A percentile compares a stretch with the other conserved stretches of the same genome.
These are phyloP conservation scores for Arthrobotrys entomopaga DNA, from an alignment of 2,329 filamentous ascomycete species.

Conservation along the genomic window DNA sequence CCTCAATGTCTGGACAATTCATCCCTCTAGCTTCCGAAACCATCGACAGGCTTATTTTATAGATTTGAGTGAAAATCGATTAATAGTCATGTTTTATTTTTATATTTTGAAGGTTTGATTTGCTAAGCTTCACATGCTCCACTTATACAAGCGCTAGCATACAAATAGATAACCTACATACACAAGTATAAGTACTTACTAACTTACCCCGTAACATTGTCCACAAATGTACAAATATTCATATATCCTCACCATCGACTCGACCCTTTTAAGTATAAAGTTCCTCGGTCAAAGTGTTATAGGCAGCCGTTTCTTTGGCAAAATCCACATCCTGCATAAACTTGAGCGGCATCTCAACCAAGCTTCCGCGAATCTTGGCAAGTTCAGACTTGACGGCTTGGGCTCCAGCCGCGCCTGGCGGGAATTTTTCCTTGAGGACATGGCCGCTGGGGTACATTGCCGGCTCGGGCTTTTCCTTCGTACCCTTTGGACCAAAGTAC, in stretches of 20 bases:
- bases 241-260: background rate
- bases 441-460: conserved; percentile 82
- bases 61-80: too few species aligned
- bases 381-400: conserved; percentile 78
- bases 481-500: conserved; percentile 70
- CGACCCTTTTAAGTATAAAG: conserved; percentile 72
- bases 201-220: too few species aligned
- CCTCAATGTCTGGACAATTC: too few species aligned
- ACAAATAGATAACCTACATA: too few species aligned
- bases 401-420: conserved; percentile 70
- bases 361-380: conserved; percentile 72
- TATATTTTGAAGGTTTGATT: too few species aligned
- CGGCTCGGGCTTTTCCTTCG: conserved; percentile 63
- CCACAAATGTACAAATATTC: too few species aligned
- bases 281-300: conserved; percentile 77
- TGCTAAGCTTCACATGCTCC: too few species aligned
- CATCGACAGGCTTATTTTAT: too few species aligned
- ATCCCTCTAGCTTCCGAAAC: too few species aligned
- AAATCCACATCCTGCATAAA: conserved; percentile 88
- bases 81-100: too few species aligned
- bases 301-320: conserved; percentile 75
- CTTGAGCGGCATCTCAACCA: conserved; percentile 90
- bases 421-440: conserved; percentile 81
- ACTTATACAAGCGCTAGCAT: too few species aligned
- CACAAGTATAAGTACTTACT: too few species aligned